Percentiles rank a stretch among this genome's conserved stretches.
These are phyloP conservation scores for Lippia alba DNA, from an alignment of 305 asterid species.

Conservation along the genomic window DNA sequence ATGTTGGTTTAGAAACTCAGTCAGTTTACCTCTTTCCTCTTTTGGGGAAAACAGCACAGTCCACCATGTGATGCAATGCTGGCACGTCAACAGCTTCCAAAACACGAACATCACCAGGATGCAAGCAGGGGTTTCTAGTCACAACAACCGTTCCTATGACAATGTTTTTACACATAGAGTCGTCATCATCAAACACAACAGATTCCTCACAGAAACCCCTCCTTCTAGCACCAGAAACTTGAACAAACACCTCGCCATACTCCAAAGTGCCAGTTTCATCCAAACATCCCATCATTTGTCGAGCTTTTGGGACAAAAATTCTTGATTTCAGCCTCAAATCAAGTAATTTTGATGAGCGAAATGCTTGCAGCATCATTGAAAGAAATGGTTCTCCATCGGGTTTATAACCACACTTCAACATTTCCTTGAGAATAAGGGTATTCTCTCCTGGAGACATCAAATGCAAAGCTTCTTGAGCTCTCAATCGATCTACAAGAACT, in stretches of 20 bases:
- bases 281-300: constrained; percentile 88
- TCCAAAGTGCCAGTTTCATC: constrained; percentile 76
- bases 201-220: constrained; percentile 43
- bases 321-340: constrained; percentile 15
- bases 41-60: constrained; percentile 81
- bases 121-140: constrained; percentile 91
- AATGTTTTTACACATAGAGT: constrained; percentile 12
- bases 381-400: constrained; percentile 85
- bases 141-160: constrained; percentile 60
- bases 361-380: constrained; percentile 75
- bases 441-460: constrained; percentile 86
- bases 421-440: constrained; percentile 68
- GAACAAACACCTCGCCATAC: constrained; percentile 86
- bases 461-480: constrained; percentile 73
- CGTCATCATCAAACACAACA: constrained; percentile 17
- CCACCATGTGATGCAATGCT: constrained; percentile 78
- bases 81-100: constrained; percentile 65
- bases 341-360: too few species aligned
- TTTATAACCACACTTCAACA: constrained; percentile 73
- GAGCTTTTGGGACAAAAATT: constrained; percentile 67
- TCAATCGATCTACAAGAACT: constrained; percentile 61
- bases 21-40: constrained; percentile 65
- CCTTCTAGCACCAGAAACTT: constrained; percentile 49
- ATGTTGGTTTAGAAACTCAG: not conserved
- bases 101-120: constrained; percentile 93